Percentiles rank a stretch among this genome's conserved stretches.
Evolutionary conservation across 495 filamentous ascomycete genomes (phyloP).

Genomic region (Penicillium waksmanii): DNA sequence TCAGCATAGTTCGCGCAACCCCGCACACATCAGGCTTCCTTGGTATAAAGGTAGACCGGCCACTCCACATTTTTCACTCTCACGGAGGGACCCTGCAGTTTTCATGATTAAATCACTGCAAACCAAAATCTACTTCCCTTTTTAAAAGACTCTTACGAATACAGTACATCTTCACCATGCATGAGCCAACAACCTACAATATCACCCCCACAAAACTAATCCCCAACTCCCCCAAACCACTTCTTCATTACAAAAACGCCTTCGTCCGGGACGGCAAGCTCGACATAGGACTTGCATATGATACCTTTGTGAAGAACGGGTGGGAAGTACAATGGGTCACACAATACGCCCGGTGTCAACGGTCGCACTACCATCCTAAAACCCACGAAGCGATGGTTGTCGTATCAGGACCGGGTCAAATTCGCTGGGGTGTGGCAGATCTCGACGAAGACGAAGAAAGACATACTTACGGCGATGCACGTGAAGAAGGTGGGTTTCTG

Average conservation of each 20-base stretch:
- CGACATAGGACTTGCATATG: neutral
- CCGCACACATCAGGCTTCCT: too few relatives aligned
- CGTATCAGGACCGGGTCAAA: neutral
- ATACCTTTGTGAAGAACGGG: neutral
- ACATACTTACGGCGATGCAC: slow-evolving; percentile 1
- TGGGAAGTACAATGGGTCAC: slow-evolving; percentile 6
- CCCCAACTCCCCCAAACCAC: neutral
- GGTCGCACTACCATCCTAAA: neutral
- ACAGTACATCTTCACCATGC: neutral
- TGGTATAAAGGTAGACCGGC: too few relatives aligned
- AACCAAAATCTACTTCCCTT: too few relatives aligned
- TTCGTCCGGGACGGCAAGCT: neutral
- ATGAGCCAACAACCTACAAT: neutral
- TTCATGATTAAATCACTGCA: too few relatives aligned
- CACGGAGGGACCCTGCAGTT: too few relatives aligned
- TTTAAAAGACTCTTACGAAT: too few relatives aligned
- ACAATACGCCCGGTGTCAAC: neutral
- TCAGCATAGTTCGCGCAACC: too few relatives aligned
- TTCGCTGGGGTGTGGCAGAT: slow-evolving; percentile 1
- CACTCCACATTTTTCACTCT: too few relatives aligned
- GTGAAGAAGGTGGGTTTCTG: neutral
- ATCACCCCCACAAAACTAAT: slow-evolving; percentile 1
- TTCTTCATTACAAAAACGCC: neutral
- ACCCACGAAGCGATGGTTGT: slow-evolving; percentile 1
- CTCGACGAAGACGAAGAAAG: neutral